Conservation (phyloP, 768 basidiomycete genomes). For the Lenzites betulinus region DNA sequence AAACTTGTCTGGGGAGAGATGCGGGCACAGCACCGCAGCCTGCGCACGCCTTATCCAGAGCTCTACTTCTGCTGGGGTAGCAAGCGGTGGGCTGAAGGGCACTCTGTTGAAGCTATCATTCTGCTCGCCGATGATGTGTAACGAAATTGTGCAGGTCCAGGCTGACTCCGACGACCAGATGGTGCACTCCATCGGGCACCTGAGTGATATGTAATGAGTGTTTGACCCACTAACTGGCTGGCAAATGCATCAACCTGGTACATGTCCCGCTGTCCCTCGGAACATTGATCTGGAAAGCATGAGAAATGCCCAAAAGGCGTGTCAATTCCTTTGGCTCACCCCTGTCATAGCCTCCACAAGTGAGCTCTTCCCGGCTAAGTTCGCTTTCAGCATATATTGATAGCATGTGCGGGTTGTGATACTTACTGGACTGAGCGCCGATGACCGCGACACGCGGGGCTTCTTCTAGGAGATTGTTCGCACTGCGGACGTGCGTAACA, state of each 20-base stretch:
- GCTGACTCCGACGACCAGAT: constrained; percentile 16
- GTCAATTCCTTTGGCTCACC: constrained; percentile 35
- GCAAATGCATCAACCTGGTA: constrained; percentile 42
- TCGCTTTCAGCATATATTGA: no score
- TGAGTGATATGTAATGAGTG: not conserved
- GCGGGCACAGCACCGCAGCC: constrained; percentile 43
- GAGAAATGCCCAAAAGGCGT: not conserved
- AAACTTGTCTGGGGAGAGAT: constrained; percentile 23
- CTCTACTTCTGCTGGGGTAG: constrained; percentile 39
- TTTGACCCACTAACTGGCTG: not conserved
- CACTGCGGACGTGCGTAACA: constrained; percentile 33
- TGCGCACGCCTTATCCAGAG: constrained; percentile 48
- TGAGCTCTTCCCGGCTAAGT: constrained; percentile 51
- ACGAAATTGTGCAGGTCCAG: constrained; percentile 32
- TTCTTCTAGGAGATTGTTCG: constrained; percentile 38
- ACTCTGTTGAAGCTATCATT: not conserved
- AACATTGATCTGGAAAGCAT: constrained; percentile 49
- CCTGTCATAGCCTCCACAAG: constrained; percentile 59
- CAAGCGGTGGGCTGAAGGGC: constrained; percentile 36
- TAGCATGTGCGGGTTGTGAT: not conserved
- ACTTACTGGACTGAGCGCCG: constrained; percentile 55
- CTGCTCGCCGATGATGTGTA: constrained; percentile 9
- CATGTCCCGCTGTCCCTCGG: constrained; percentile 65
- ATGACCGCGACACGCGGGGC: constrained; percentile 58
- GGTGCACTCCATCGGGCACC: constrained; percentile 26